A percentile compares a stretch with the other conserved stretches of the same genome.
Evolutionary conservation across 169 alveolate genomes (phyloP).

Genomic region (Neospora caninum): DNA sequence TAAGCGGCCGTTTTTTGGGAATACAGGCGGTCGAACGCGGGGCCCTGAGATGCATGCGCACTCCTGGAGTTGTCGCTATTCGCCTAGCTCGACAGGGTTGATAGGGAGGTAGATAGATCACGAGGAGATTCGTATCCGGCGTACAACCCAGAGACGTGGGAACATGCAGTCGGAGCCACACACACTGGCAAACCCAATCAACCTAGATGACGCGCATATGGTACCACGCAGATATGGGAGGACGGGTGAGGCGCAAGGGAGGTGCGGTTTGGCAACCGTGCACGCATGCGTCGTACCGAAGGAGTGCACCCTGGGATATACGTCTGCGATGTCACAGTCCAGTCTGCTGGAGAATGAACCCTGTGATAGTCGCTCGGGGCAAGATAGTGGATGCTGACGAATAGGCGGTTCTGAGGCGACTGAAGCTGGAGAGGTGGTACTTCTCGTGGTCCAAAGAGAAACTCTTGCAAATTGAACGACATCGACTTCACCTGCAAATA

Average conservation of each 20-base stretch:
- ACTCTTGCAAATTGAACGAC: constrained; percentile 29
- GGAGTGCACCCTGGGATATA: constrained; percentile 62
- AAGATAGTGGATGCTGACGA: constrained; percentile 33
- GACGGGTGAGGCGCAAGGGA: neutral
- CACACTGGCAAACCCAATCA: neutral
- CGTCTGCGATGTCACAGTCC: constrained; percentile 25
- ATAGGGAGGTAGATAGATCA: no score
- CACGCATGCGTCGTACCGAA: constrained; percentile 3
- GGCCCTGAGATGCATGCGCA: no score
- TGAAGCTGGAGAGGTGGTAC: neutral
- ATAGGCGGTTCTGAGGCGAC: constrained; percentile 42
- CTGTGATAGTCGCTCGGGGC: constrained; percentile 60
- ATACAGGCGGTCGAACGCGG: no score
- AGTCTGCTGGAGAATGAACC: constrained; percentile 58
- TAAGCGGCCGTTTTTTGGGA: no score
- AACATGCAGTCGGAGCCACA: neutral
- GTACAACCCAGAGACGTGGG: neutral
- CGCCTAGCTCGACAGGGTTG: no score
- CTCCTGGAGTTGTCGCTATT: no score
- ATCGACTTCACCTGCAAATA: constrained; percentile 38
- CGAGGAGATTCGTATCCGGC: no score
- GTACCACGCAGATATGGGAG: neutral
- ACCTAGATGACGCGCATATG: neutral
- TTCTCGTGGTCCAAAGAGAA: constrained; percentile 30
- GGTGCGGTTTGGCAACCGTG: neutral